Conservation (phyloP, 2,329 filamentous ascomycete species). For the Ambrosiella xylebori region DNA sequence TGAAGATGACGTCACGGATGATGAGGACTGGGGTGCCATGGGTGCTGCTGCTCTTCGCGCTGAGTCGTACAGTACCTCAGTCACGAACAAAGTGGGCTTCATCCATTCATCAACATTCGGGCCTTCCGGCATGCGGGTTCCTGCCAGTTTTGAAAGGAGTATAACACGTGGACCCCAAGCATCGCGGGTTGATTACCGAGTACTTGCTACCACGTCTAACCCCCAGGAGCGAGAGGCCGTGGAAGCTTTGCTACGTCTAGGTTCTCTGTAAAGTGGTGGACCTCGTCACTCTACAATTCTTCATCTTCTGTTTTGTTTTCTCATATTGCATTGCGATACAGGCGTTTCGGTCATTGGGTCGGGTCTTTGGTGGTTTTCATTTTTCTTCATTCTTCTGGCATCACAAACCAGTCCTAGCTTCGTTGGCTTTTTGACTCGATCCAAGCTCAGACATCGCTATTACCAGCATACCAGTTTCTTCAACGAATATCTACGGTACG, state of each 20-base stretch:
- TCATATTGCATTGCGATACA: constrained; percentile 3
- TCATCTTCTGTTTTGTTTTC: constrained; percentile 3
- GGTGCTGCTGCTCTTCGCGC: constrained; percentile 70
- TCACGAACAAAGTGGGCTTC: constrained; percentile 18
- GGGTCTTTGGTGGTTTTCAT: neutral
- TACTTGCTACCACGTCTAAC: constrained; percentile 29
- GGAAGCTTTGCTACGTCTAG: constrained; percentile 63
- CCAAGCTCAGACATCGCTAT: neutral
- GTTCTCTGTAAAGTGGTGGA: constrained; percentile 20
- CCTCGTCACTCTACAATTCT: neutral
- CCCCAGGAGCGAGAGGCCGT: constrained; percentile 67
- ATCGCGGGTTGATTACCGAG: constrained; percentile 15
- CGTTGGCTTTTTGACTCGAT: neutral
- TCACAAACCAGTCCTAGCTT: neutral
- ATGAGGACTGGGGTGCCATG: constrained; percentile 88
- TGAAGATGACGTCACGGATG: constrained; percentile 74
- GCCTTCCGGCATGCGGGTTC: constrained; percentile 30
- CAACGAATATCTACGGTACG: no score
- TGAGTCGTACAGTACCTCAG: constrained; percentile 43
- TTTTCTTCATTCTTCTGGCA: neutral
- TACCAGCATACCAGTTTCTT: no score
- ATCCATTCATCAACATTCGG: constrained; percentile 33
- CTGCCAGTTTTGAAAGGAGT: constrained; percentile 25
- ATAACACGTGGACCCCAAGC: constrained; percentile 38
- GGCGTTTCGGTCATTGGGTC: constrained; percentile 8